Base-by-base conservation (phyloP, 2,329 filamentous ascomycete species). In the Aspergillus sojae region DNA sequence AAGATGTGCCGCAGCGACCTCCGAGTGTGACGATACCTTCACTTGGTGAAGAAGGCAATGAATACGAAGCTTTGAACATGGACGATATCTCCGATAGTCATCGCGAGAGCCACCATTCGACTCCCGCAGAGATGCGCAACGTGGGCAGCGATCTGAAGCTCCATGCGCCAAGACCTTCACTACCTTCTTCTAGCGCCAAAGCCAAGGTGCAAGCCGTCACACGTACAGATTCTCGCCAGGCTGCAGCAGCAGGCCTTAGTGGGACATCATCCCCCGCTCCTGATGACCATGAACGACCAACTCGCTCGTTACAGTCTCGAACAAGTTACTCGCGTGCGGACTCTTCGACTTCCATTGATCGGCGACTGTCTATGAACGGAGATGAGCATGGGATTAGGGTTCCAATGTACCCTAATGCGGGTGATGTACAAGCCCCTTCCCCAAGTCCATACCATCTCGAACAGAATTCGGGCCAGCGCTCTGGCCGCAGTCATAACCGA, bases 391-490 rank as follows among this genome's bases (percentile, higher is more conserved):
- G 94, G 26, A 97, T 97, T 71, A 91, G 94, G 74, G 94, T 99
- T 45, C 95, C 95, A 57, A 95, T 99, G 92, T 91, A 95, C 75
- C 91, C 90, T 59, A 88, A 95, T 75, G 92, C 95, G 50, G 95
- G 95, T 65, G 94, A 98, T 75, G 95, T 98, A 11, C 95, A 99
- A 80, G 95, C 95, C 16, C 95, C 95, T 2, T 95, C 94, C 2
- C 93, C 94, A 1, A 86, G 88, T 2, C 90, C 89, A 10, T 81
- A 79, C 63, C 72, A 77, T 55, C 74, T 76, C 55, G 74, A 79
- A 23, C 75, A 87, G 67, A 82, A 48, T 6, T 28, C 82, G 43
- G 73, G 74, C 14, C 74, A 83, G 75, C 75, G 77, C 65, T 67
- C 78, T 69, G 82, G 83, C 65, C 84, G 82, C 68, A 79, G 88